These are phyloP conservation scores for Penicillium sp. DNA, from an alignment of 2,329 filamentous ascomycete genomes.

Conservation along the genomic window DNA sequence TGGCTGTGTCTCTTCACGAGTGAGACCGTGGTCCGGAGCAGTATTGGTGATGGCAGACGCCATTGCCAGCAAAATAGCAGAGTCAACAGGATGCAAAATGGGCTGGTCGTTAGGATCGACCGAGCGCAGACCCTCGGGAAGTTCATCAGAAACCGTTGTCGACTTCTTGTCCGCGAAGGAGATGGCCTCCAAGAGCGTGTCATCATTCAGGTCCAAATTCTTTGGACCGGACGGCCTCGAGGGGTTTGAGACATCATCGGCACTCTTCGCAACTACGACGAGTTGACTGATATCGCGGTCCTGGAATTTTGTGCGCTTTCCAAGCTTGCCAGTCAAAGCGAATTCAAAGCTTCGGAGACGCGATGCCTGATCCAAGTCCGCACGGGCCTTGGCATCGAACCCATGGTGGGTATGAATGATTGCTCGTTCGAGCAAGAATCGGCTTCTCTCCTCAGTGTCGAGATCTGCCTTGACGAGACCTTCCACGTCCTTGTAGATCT, in stretches of 20 bases:
- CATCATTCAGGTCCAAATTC: slow-evolving; percentile 76
- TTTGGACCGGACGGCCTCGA: slow-evolving; percentile 49
- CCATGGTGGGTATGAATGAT: slow-evolving; percentile 81
- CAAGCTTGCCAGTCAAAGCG: slow-evolving; percentile 75
- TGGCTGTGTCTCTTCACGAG: slow-evolving; percentile 86
- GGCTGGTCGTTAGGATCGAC: slow-evolving; percentile 77
- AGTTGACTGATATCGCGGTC: slow-evolving; percentile 64
- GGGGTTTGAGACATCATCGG: slow-evolving; percentile 30
- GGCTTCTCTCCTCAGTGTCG: slow-evolving; percentile 49
- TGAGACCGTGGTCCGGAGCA: slow-evolving; percentile 75
- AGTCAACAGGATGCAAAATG: slow-evolving; percentile 73
- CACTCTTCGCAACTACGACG: slow-evolving; percentile 80
- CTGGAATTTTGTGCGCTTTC: slow-evolving; percentile 53
- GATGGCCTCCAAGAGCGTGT: slow-evolving; percentile 84
- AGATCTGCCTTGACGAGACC: slow-evolving; percentile 42
- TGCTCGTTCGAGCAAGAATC: slow-evolving; percentile 75
- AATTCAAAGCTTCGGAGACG: slow-evolving; percentile 67
- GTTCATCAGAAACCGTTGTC: slow-evolving; percentile 37
- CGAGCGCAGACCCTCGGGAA: slow-evolving; percentile 58
- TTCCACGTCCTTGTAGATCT: slow-evolving; percentile 56
- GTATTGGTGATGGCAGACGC: slow-evolving; percentile 89
- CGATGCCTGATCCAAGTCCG: slow-evolving; percentile 64
- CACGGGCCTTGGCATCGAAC: slow-evolving; percentile 66
- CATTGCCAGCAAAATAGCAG: slow-evolving; percentile 71
- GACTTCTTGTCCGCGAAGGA: slow-evolving; percentile 58